phyloP scores from a whole-genome alignment of 305 asterid species.

The Plantago rigida region DNA sequence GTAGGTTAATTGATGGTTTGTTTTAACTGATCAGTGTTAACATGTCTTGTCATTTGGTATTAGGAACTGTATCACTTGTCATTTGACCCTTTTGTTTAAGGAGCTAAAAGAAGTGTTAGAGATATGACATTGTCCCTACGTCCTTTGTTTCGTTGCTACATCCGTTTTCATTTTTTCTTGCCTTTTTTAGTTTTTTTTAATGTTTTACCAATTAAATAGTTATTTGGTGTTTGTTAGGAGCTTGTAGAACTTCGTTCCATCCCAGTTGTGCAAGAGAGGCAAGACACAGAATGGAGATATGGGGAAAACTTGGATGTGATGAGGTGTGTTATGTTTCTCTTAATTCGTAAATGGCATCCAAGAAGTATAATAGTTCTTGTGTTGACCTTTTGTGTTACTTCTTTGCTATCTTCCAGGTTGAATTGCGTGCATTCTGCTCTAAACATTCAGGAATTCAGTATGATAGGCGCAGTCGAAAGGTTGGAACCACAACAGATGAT shows the following conservation, averaged over 20 bases:
- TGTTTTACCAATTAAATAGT: conserved; percentile 28
- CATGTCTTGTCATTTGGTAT: no score
- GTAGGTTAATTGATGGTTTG: no score
- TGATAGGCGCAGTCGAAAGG: conserved; percentile 37
- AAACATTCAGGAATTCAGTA: conserved; percentile 71
- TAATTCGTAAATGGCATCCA: conserved; percentile 8
- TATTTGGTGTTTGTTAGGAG: conserved; percentile 52
- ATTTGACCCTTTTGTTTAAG: neutral
- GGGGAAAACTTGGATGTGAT: conserved; percentile 91
- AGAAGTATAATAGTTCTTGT: no score
- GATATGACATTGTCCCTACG: neutral
- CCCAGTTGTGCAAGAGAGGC: conserved; percentile 98
- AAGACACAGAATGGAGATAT: conserved; percentile 84
- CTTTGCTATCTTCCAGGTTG: conserved; percentile 47
- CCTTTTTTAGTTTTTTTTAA: neutral
- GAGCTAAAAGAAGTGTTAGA: neutral
- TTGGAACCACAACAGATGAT: conserved; percentile 41
- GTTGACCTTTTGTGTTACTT: no score
- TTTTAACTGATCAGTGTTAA: no score
- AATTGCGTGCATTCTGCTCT: conserved; percentile 86
- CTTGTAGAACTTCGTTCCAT: conserved; percentile 95
- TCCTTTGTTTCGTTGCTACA: conserved; percentile 1
- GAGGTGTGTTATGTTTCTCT: conserved; percentile 46
- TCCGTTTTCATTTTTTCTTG: conserved; percentile 2
- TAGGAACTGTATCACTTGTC: no score